Percentiles rank a stretch among this genome's conserved stretches.
Evolutionary conservation across 768 basidiomycete species (phyloP).

Genomic region (Xerocomus brunneocitrinus): DNA sequence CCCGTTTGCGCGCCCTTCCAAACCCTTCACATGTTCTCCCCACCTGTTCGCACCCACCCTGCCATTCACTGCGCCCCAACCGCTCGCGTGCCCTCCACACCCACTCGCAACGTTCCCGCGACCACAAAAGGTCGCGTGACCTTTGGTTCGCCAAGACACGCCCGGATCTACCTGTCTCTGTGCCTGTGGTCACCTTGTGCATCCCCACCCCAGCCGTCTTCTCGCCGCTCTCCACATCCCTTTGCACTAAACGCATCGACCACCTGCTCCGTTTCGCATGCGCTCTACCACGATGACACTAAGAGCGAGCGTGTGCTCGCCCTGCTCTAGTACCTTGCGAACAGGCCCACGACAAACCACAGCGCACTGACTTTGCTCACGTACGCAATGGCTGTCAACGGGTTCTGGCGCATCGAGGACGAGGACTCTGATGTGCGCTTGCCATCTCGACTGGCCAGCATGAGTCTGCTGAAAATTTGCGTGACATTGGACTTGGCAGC

Average conservation of each 20-base stretch:
- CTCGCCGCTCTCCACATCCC: slow-evolving; percentile 55
- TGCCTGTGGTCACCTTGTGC: slow-evolving; percentile 67
- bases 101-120: too few species aligned
- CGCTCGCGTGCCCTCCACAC: too few species aligned
- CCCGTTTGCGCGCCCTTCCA: too few species aligned
- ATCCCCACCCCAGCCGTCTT: slow-evolving; percentile 72
- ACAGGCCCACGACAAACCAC: slow-evolving; percentile 11
- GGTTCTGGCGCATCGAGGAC: slow-evolving; percentile 53
- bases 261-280: slow-evolving; percentile 32
- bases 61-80: too few species aligned
- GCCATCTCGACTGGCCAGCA: slow-evolving; percentile 25
- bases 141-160: slow-evolving; percentile 6
- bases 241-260: slow-evolving; percentile 63
- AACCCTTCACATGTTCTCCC: too few species aligned
- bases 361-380: slow-evolving; percentile 30
- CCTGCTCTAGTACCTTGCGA: slow-evolving; percentile 14
- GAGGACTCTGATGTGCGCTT: slow-evolving; percentile 44
- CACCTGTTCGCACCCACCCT: too few species aligned
- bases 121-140: too few species aligned
- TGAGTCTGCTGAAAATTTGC: neutral
- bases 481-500: neutral
- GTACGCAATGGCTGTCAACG: slow-evolving; percentile 36
- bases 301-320: slow-evolving; percentile 8
- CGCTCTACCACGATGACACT: slow-evolving; percentile 24
- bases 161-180: slow-evolving; percentile 19